Percentiles rank a stretch among this genome's conserved stretches.
Evolutionary conservation across 2,329 filamentous ascomycete species (phyloP).

Genomic region (Thielaviopsis musarum): DNA sequence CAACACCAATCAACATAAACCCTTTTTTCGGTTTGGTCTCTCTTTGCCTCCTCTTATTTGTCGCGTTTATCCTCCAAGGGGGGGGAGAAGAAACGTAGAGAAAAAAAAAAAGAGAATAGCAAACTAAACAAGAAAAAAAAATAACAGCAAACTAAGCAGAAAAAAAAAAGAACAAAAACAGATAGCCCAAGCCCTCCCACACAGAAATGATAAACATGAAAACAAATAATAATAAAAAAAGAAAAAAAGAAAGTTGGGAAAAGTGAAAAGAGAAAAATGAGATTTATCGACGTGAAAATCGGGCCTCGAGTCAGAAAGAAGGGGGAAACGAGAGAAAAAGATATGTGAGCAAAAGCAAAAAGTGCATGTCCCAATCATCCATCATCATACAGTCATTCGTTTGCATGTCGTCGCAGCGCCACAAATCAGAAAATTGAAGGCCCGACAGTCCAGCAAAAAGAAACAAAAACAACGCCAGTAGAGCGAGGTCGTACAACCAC

Average conservation of each 20-base stretch:
- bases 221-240: not conserved
- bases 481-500: not conserved
- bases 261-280: not conserved
- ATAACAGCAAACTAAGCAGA: not conserved
- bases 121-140: not conserved
- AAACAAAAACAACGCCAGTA: not conserved
- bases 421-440: not conserved
- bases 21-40: not conserved
- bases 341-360: constrained; percentile 3
- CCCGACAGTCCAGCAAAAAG: not conserved
- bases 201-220: not conserved
- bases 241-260: not conserved
- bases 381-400: constrained; percentile 4
- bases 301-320: not conserved
- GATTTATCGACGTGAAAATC: no score
- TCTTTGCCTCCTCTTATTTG: not conserved
- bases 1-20: not conserved
- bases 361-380: constrained; percentile 2
- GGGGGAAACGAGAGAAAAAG: constrained; percentile 1
- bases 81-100: not conserved
- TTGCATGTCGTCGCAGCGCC: not conserved
- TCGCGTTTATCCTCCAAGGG: not conserved
- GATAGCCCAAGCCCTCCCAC: not conserved
- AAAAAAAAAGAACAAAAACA: not conserved
- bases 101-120: not conserved